Base-by-base conservation (phyloP, 352 stramenopile genomes). In the Blastocystis sp. region DNA sequence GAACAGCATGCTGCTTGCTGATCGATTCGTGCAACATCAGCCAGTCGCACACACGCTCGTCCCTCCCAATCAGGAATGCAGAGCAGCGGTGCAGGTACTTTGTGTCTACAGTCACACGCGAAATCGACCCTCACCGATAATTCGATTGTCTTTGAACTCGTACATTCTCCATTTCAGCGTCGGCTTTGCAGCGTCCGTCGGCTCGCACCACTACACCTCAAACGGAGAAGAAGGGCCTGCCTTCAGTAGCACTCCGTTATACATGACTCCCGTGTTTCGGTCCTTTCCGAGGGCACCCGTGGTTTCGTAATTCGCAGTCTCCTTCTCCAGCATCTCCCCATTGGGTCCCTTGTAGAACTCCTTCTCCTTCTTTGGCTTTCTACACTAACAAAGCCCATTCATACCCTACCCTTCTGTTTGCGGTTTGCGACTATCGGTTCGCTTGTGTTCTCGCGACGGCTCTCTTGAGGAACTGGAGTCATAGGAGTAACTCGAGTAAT, bases 11-110 rank as follows among this genome's bases (percentile, higher is more conserved):
- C 89, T 96, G 93, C 82, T 96, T 96, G 7, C 93, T 95, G 89
- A 93, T 95, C 59, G 93, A 96, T 87, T 91, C 91, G 89, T 96
- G 93, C 69, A 95, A 92, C 38, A 94, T 93, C 57, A 95, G 87
- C 52, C 94, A 94, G 69, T 96, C 93, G n/a, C 93, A 93, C 21
- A 95, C 92, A 19, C 91, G 91, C 87, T 95, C 95, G 80, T 96
- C 93, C 28, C 93, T 92, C 11, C 93, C 93, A 62, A 95, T 90
- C 21, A 96, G 91, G 89, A 94, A 96, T 40, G 92, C 93, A 69
- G 93, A 95, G 91, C 95, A 94, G 89, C 93, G 93, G 89, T 95
- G 93, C 84, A 96, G 91, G 87, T 96, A 93, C 48, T 95, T 91
- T 77, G 93, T 96, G 24, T 91, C 93, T 70, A 88, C 57, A 63